Conservation (phyloP, 805 yeast genomes). For the Pichia exigua region DNA sequence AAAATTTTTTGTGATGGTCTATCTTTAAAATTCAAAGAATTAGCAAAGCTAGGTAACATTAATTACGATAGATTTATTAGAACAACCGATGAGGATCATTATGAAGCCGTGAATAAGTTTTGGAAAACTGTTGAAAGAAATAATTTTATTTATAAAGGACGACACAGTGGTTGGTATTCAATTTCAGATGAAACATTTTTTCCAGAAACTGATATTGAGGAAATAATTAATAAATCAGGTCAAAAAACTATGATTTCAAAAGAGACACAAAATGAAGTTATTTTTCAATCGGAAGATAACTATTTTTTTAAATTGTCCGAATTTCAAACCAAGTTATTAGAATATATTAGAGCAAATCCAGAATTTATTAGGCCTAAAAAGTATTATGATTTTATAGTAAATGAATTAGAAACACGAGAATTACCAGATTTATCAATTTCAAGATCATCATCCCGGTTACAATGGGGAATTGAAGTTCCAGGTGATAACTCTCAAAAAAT, state of each 20-base stretch:
- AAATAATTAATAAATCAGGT: constrained; percentile 28
- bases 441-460: constrained; percentile 65
- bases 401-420: constrained; percentile 42
- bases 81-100: constrained; percentile 83
- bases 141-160: constrained; percentile 72
- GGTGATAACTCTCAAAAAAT: constrained; percentile 67
- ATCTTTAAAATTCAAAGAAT: constrained; percentile 50
- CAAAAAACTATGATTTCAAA: constrained; percentile 33
- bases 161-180: constrained; percentile 92
- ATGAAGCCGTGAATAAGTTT: constrained; percentile 51
- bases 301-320: constrained; percentile 72
- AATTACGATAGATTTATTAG: constrained; percentile 72
- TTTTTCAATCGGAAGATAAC: constrained; percentile 70
- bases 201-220: constrained; percentile 68
- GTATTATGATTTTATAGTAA: constrained; percentile 46
- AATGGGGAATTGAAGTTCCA: constrained; percentile 92
- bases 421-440: constrained; percentile 78
- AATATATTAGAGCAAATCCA: constrained; percentile 40
- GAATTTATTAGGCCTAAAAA: constrained; percentile 59
- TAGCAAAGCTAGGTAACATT: constrained; percentile 55
- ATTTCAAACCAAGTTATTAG: constrained; percentile 49
- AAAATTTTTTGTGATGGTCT: constrained; percentile 65
- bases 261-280: constrained; percentile 73
- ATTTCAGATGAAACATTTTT: constrained; percentile 91
- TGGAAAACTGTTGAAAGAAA: constrained; percentile 58